Conservation (phyloP, 805 yeast species). For the Diddensiella santjacobensis region DNA sequence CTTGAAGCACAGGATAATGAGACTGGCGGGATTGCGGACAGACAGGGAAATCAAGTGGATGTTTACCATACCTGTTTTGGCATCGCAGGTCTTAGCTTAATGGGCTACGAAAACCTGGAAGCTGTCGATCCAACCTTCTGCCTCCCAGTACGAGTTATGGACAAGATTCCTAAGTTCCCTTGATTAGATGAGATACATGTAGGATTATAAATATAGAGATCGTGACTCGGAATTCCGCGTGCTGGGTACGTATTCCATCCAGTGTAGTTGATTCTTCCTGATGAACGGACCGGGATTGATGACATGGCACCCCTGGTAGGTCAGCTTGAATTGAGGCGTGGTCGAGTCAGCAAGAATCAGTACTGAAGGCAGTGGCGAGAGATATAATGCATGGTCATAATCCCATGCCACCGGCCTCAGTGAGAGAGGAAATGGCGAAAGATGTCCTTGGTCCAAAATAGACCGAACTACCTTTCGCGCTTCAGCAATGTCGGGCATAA, state of each 20-base stretch:
- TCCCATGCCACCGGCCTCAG: conserved; percentile 66
- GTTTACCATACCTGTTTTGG: conserved; percentile 93
- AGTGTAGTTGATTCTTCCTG: conserved; percentile 47
- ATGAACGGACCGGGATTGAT: conserved; percentile 64
- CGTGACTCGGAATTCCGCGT: conserved; percentile 42
- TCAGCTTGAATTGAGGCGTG: conserved; percentile 66
- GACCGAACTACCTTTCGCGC: conserved; percentile 65
- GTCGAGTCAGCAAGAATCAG: conserved; percentile 65
- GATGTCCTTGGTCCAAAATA: conserved; percentile 77
- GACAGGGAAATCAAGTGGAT: conserved; percentile 88
- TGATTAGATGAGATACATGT: not conserved
- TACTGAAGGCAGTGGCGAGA: conserved; percentile 74
- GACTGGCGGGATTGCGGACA: conserved; percentile 87
- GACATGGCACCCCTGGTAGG: conserved; percentile 79
- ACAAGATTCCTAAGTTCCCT: conserved; percentile 19
- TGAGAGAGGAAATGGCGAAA: conserved; percentile 70
- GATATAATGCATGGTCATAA: conserved; percentile 60
- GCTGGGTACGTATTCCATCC: conserved; percentile 69
- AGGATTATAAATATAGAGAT: conserved; percentile 21
- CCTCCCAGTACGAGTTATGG: conserved; percentile 55
- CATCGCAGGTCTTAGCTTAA: conserved; percentile 76
- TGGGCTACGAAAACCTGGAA: conserved; percentile 58
- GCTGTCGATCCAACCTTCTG: conserved; percentile 84
- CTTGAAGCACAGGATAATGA: conserved; percentile 70
- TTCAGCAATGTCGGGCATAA: conserved; percentile 30